Evolutionary conservation across 805 yeast species (phyloP), one percentile per base, ranked within the genome.

Genomic region (Nakazawaea wickerhamii): DNA sequence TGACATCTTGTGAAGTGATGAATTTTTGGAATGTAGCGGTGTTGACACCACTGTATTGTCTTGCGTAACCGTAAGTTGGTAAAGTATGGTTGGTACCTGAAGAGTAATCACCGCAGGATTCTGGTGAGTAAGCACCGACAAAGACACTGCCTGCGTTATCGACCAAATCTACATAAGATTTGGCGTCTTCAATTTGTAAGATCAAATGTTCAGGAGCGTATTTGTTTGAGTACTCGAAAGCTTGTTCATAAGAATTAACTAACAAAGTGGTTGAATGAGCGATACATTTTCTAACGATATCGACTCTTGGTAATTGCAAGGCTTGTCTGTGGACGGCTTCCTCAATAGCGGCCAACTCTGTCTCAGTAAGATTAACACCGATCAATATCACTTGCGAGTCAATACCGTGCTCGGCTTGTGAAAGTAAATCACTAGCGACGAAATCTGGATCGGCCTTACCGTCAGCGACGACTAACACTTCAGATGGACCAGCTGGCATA

Each of bases 401-500:
- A 45, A 90, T 77, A 51, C 99, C 99, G 61, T 93, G 99, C 68
- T 93, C 99, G 22, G 99, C 99, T 68, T 93, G 99, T 0, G 98
- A 90, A 46, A 93, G 71, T 58, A 93, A 73, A 62, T 93, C 99
- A 50, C 89, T 78, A n/a, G 97, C 99, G 23, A 93, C 99, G 63
- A 87, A 93, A 56, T 89, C 96, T 19, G 95, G 91, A 64, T 89
- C 96, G 10, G 97, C 87, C 36, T 74, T 58, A 46, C 71, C 76
- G 61, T 93, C 99, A 37, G 96, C 95, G 53, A 93, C 71, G n/a
- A 91, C 99, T 46, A 93, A 71, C 19, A 93, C 99, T 66, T 93
- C 99, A 40, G 95, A 85, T 22, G 99, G 99, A 8, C 99, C 99
- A 20, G 99, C 99, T 38, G 99, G 99, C 98, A 93, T 91, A 63